Evolutionary conservation across 192 early-diverging fungal genomes (phyloP), one percentile per base, ranked within the genome.

Genomic region (Chytriomyces sp.): DNA sequence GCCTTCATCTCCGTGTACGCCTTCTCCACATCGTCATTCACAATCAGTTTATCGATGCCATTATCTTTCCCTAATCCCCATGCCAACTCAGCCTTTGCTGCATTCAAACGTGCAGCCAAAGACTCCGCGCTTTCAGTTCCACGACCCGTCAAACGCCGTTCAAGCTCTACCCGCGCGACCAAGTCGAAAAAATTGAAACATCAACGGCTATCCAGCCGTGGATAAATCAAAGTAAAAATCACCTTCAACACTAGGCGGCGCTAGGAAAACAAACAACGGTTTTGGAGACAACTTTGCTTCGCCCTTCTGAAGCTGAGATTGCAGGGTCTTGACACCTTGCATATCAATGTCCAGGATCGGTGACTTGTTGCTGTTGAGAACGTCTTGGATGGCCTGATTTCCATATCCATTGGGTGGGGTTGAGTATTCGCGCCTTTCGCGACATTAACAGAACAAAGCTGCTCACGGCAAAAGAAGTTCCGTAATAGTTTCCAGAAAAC

Each of bases 401-500:
- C n/a, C 16, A 16, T 6, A 10, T 75, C 0, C 6, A 18, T 18
- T 18, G 45, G 20, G 50, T 49, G 7, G 49, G 90, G 64, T 95
- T 91, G n/a, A 94, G 95, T 26, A 84, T 81, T 61, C 96, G 89
- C 28, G 95, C 95, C 18, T 20, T 46, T 0, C 49, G 49, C 69
- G 13, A 75, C 72, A 77, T n/a, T 1, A 9, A 28, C 67, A 77
- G 7, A 10, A 9, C 1, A 50, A 8, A 23, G 48, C 50, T 35
- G 23, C 35, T 64, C 69, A 60, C 49, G n/a, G 67, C 44, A 79
- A 45, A 82, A 1, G 61, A 81, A 43, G 67, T 63, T 65, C 81
- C 97, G 75, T 99, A 99, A 76, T 93, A 85, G 85, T 99, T 99
- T 20, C 91, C 91, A 5, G 94, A 93, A 79, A 96, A 98, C 76